phyloP scores from a whole-genome alignment of 495 filamentous ascomycete genomes.

The Geopyxis carbonaria region DNA sequence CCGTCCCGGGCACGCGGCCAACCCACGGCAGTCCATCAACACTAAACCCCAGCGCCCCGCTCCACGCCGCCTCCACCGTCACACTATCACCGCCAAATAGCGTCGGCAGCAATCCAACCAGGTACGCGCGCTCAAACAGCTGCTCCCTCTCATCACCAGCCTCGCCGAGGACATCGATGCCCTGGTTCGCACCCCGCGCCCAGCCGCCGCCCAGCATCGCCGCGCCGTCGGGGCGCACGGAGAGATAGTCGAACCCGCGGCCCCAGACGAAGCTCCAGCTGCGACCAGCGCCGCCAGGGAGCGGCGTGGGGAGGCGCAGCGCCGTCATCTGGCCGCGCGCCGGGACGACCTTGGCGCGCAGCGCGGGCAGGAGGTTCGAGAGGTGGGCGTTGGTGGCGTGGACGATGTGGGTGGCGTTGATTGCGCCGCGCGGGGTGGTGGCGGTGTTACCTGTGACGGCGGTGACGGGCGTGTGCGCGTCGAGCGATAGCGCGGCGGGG shows the following conservation, averaged over 20 bases:
- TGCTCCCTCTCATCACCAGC: constrained; percentile 25
- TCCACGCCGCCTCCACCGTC: constrained; percentile 26
- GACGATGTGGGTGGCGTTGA: constrained; percentile 30
- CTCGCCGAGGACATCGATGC: constrained; percentile 25
- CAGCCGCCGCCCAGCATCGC: constrained; percentile 29
- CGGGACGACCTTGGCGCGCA: constrained; percentile 31
- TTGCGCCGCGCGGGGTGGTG: constrained; percentile 25
- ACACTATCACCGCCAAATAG: constrained; percentile 10
- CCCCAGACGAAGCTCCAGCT: constrained; percentile 27
- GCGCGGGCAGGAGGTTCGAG: constrained; percentile 31
- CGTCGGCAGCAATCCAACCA: constrained; percentile 18
- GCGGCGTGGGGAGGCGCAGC: constrained; percentile 20
- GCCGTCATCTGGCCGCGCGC: constrained; percentile 33
- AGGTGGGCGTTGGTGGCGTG: constrained; percentile 35
- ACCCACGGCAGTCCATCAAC: constrained; percentile 33
- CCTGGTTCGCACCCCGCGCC: constrained; percentile 19
- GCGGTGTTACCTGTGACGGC: background rate
- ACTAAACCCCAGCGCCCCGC: constrained; percentile 32
- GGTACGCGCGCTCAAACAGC: constrained; percentile 14
- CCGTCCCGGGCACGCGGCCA: constrained; percentile 26
- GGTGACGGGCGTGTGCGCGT: constrained; percentile 27
- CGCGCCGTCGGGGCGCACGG: constrained; percentile 19
- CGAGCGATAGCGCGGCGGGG: constrained; percentile 25
- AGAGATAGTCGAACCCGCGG: constrained; percentile 14
- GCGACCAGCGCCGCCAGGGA: constrained; percentile 16